Evolutionary conservation across 495 filamentous ascomycete genomes (phyloP).

Genomic region (Daldinia loculata): DNA sequence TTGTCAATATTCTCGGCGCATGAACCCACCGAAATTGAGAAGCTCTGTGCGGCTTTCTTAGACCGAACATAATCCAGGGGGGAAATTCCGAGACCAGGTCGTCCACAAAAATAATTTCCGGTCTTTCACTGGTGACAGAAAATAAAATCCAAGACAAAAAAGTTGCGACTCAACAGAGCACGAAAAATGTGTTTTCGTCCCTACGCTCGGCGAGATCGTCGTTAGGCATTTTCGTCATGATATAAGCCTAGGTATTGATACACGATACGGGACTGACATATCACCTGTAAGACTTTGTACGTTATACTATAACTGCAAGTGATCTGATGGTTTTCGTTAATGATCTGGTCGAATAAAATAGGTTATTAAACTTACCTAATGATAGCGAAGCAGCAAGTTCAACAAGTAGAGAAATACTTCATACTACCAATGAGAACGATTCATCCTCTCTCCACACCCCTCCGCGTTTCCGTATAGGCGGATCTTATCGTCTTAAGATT

Average conservation of each 20-base stretch:
- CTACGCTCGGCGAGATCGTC: neutral
- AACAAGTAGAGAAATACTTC: no score
- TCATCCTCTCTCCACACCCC: neutral
- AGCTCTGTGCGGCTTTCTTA: constrained; percentile 32
- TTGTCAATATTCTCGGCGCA: constrained; percentile 31
- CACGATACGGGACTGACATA: neutral
- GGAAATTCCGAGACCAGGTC: constrained; percentile 17
- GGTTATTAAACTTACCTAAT: neutral
- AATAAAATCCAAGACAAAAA: neutral
- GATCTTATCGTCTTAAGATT: neutral
- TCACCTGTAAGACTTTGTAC: neutral
- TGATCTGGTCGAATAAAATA: neutral
- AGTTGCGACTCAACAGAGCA: neutral
- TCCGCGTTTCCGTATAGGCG: neutral
- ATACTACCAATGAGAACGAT: neutral
- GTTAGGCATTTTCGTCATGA: neutral
- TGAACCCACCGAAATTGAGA: constrained; percentile 33
- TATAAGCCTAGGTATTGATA: neutral
- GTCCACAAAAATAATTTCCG: constrained; percentile 34
- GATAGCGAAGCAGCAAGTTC: no score
- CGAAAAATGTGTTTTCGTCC: neutral
- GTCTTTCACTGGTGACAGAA: neutral
- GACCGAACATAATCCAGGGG: constrained; percentile 22
- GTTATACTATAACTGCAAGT: no score
- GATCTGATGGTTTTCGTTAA: no score